Evolutionary conservation across 2,329 filamentous ascomycete species (phyloP).

Genomic region (Pseudogymnoascus sp.): DNA sequence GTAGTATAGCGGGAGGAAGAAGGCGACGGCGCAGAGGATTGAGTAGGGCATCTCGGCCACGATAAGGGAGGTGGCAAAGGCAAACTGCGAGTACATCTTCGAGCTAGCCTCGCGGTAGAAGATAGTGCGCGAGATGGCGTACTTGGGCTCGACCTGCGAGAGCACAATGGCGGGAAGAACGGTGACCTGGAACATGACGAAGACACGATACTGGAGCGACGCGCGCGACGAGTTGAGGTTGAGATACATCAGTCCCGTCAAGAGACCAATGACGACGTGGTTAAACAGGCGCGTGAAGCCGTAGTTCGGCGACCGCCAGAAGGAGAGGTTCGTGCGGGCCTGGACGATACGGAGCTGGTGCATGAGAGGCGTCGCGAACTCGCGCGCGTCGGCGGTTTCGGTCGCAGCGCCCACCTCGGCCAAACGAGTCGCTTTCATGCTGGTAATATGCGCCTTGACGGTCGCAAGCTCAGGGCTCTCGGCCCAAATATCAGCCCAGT

Average conservation of each 20-base stretch:
- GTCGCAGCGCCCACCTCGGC: slow-evolving; percentile 44
- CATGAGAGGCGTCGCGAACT: slow-evolving; percentile 62
- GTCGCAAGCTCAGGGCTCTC: slow-evolving; percentile 50
- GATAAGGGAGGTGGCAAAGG: slow-evolving; percentile 46
- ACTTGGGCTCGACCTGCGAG: slow-evolving; percentile 50
- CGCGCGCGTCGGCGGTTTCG: slow-evolving; percentile 44
- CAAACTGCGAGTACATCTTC: slow-evolving; percentile 52
- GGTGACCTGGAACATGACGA: slow-evolving; percentile 55
- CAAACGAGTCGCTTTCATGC: slow-evolving; percentile 32
- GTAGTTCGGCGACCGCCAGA: slow-evolving; percentile 53
- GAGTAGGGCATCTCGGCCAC: slow-evolving; percentile 39
- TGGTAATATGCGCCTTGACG: slow-evolving; percentile 53
- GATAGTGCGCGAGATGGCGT: slow-evolving; percentile 46
- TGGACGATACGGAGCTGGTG: slow-evolving; percentile 57
- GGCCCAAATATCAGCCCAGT: slow-evolving; percentile 67
- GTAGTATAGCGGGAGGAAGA: slow-evolving; percentile 49
- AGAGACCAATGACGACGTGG: slow-evolving; percentile 45
- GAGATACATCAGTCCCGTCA: slow-evolving; percentile 56
- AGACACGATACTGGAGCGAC: slow-evolving; percentile 47
- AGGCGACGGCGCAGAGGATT: slow-evolving; percentile 35
- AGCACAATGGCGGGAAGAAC: slow-evolving; percentile 51
- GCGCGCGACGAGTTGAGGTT: slow-evolving; percentile 42
- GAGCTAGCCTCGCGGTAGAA: slow-evolving; percentile 51
- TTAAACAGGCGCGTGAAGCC: slow-evolving; percentile 40
- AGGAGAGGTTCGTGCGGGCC: slow-evolving; percentile 49